These are phyloP conservation scores for Trichoderma polysporum DNA, from an alignment of 2,329 filamentous ascomycete species.

Conservation along the genomic window DNA sequence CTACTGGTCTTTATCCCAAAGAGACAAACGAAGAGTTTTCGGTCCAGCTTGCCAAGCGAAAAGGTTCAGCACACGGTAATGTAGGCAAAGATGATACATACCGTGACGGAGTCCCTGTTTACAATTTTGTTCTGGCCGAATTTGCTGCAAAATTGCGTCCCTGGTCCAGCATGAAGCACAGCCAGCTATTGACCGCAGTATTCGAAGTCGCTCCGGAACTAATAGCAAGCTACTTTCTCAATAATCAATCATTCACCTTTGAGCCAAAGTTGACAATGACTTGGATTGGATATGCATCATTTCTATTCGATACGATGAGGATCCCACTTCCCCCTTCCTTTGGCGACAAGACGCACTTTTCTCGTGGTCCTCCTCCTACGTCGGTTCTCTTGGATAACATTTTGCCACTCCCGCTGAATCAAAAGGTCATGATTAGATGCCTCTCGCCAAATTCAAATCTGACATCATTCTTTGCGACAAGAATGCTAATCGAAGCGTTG, in stretches of 20 bases:
- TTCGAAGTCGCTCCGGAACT: conserved; percentile 83
- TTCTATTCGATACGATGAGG: conserved; percentile 78
- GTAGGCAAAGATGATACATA: conserved; percentile 70
- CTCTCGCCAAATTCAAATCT: conserved; percentile 75
- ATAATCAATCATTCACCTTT: conserved; percentile 76
- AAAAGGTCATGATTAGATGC: conserved; percentile 76
- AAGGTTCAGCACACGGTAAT: conserved; percentile 50
- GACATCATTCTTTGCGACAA: conserved; percentile 79
- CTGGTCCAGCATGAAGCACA: conserved; percentile 77
- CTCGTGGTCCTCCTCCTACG: conserved; percentile 71
- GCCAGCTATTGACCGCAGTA: conserved; percentile 75
- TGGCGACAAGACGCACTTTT: conserved; percentile 62
- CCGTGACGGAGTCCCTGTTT: conserved; percentile 65
- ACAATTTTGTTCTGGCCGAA: conserved; percentile 75
- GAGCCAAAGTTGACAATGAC: conserved; percentile 90
- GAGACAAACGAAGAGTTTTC: conserved; percentile 55
- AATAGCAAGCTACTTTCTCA: conserved; percentile 81
- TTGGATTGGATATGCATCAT: conserved; percentile 91
- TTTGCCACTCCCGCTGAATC: conserved; percentile 76
- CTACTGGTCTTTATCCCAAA: conserved; percentile 82
- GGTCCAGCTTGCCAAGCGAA: conserved; percentile 28
- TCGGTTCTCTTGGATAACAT: conserved; percentile 82
- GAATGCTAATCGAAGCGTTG: conserved; percentile 75
- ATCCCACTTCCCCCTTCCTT: conserved; percentile 71
- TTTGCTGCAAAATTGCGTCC: conserved; percentile 79